phyloP scores from a whole-genome alignment of 352 stramenopile species.

The Globisporangium alternatum region DNA sequence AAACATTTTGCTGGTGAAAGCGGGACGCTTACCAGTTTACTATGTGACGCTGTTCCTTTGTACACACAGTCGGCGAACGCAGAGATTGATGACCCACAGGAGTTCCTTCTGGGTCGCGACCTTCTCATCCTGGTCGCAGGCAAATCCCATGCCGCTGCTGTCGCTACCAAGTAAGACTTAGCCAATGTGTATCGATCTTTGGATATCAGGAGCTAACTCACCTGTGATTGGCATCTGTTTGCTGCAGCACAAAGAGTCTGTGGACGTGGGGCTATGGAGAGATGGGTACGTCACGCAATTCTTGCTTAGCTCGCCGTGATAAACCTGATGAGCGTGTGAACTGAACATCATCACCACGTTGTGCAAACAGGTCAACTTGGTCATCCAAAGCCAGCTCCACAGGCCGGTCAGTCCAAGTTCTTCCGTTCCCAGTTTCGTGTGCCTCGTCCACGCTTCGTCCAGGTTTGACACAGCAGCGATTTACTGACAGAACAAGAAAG shows the following conservation, averaged over 20 bases:
- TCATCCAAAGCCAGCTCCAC: constrained; percentile 48
- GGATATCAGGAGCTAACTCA: constrained; percentile 2
- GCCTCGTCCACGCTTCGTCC: constrained; percentile 58
- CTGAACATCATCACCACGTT: background rate
- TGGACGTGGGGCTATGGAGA: constrained; percentile 82
- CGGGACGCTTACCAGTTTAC: background rate
- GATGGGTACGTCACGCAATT: constrained; percentile 19
- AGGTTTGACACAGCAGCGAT: constrained; percentile 26
- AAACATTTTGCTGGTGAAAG: background rate
- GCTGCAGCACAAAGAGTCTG: constrained; percentile 49
- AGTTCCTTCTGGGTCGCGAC: constrained; percentile 75
- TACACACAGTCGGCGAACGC: constrained; percentile 35
- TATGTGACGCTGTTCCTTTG: constrained; percentile 5
- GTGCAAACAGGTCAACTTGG: constrained; percentile 50
- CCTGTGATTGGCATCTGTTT: background rate
- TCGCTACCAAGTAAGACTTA: constrained; percentile 42
- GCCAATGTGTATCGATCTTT: background rate
- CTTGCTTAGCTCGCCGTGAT: background rate
- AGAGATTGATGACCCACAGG: constrained; percentile 59
- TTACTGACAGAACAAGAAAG: background rate
- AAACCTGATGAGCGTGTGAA: background rate
- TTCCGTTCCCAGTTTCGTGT: constrained; percentile 79
- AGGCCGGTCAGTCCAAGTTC: constrained; percentile 67
- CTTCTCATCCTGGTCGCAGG: constrained; percentile 54
- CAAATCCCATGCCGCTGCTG: constrained; percentile 52